These are phyloP conservation scores for Zymoseptoria crescenta DNA, from an alignment of 2,329 filamentous ascomycete genomes.

Conservation along the genomic window DNA sequence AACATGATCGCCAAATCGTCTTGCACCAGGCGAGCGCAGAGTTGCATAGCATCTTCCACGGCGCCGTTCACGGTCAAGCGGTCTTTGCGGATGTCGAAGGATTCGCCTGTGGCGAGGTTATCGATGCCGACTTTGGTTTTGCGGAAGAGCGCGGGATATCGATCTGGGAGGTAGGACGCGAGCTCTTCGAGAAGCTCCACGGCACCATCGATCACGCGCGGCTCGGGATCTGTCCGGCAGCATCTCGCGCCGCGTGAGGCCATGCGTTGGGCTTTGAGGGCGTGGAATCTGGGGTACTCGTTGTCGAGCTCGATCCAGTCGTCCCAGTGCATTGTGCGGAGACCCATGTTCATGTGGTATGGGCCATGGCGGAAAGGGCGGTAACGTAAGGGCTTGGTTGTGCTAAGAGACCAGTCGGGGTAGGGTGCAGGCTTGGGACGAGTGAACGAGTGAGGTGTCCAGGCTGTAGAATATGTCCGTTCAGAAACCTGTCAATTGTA, in stretches of 20 bases:
- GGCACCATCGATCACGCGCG: conserved; percentile 52
- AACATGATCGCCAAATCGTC: conserved; percentile 83
- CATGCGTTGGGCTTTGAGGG: conserved; percentile 62
- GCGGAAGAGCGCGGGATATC: conserved; percentile 65
- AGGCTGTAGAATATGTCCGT: conserved; percentile 34
- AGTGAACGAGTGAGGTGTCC: conserved; percentile 51
- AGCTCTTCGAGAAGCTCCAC: conserved; percentile 71
- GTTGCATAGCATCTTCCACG: conserved; percentile 70
- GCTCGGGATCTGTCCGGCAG: conserved; percentile 59
- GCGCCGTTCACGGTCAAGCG: conserved; percentile 42
- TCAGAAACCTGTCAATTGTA: not conserved
- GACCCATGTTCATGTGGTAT: conserved; percentile 69
- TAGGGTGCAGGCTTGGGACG: conserved; percentile 55
- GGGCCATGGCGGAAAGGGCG: conserved; percentile 71
- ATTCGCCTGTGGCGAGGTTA: conserved; percentile 64
- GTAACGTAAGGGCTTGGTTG: conserved; percentile 68
- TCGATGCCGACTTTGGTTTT: conserved; percentile 57
- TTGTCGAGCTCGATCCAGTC: conserved; percentile 85
- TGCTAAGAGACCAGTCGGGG: conserved; percentile 58
- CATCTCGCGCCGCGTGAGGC: conserved; percentile 58
- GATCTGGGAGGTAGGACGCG: conserved; percentile 58
- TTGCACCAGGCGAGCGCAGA: conserved; percentile 63
- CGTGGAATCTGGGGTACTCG: conserved; percentile 64
- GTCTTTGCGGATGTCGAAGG: conserved; percentile 57
- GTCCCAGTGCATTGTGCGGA: conserved; percentile 60